Percentiles rank a stretch among this genome's conserved stretches.
Conservation (phyloP, 306 rosid species). For the Sechiopsis laciniata region DNA sequence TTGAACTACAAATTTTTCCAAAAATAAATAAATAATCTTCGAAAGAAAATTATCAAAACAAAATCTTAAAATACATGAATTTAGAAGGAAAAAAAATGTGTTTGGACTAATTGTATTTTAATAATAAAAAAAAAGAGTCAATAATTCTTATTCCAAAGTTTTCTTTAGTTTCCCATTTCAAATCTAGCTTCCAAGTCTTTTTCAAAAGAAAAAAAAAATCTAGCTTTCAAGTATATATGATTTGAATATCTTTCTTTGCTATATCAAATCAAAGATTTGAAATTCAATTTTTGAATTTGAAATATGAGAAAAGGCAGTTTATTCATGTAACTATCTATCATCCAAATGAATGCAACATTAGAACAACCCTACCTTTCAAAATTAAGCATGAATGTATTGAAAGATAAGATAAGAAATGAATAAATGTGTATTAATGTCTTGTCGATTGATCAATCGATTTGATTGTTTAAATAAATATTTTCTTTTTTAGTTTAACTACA, state of each 20-base stretch:
- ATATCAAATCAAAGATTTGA: constrained; percentile 11
- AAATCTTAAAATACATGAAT: too few relatives aligned
- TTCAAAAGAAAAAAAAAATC: too few relatives aligned
- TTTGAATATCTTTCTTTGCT: too few relatives aligned
- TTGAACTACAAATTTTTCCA: too few relatives aligned
- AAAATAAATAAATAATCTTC: too few relatives aligned
- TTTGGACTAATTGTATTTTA: neutral
- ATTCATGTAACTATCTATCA: constrained; percentile 6
- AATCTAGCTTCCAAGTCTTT: neutral
- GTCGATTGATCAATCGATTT: neutral
- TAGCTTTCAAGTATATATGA: neutral
- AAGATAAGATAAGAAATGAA: neutral
- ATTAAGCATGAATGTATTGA: neutral
- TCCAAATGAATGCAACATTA: constrained; percentile 15
- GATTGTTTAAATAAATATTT: neutral
- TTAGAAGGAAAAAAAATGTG: too few relatives aligned
- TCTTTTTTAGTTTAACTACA: too few relatives aligned
- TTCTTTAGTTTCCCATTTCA: constrained; percentile 11
- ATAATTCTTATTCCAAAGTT: neutral
- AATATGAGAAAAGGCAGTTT: neutral
- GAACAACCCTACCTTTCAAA: constrained; percentile 1
- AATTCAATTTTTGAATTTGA: neutral
- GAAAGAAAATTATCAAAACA: too few relatives aligned
- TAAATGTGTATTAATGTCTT: neutral
- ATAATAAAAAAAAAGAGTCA: neutral